Evolutionary conservation across 257 asterid species (phyloP).

Genomic region (Coffea canephora): DNA sequence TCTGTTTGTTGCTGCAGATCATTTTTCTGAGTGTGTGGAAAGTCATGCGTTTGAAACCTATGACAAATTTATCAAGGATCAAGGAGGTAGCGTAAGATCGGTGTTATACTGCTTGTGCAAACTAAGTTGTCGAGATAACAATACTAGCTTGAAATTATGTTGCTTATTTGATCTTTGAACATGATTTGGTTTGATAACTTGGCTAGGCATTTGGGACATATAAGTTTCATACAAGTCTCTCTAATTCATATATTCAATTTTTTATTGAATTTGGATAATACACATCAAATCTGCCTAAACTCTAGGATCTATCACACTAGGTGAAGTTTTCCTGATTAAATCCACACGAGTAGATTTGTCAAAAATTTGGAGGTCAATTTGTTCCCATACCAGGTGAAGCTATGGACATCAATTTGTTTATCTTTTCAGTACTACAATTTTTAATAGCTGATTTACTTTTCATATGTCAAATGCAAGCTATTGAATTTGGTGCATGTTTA

Average conservation of each 20-base stretch:
- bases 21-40: conserved; percentile 96
- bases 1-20: conserved; percentile 51
- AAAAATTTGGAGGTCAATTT: not conserved
- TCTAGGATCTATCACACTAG: not conserved
- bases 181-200: not conserved
- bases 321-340: not conserved
- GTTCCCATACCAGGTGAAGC: not conserved
- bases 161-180: not conserved
- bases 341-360: not conserved
- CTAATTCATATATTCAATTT: not conserved
- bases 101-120: not conserved
- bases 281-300: not conserved
- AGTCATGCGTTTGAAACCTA: conserved; percentile 93
- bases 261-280: not conserved
- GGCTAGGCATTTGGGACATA: not conserved
- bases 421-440: not conserved
- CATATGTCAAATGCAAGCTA: not conserved
- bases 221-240: not conserved
- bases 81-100: conserved; percentile 52
- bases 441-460: not conserved
- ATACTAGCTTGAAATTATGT: not conserved
- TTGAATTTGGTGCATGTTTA: not conserved
- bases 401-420: not conserved
- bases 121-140: not conserved
- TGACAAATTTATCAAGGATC: conserved; percentile 78